Evolutionary conservation across 352 stramenopile genomes (phyloP), one percentile per base, ranked within the genome.

Genomic region (Phytophthora aleatoria): DNA sequence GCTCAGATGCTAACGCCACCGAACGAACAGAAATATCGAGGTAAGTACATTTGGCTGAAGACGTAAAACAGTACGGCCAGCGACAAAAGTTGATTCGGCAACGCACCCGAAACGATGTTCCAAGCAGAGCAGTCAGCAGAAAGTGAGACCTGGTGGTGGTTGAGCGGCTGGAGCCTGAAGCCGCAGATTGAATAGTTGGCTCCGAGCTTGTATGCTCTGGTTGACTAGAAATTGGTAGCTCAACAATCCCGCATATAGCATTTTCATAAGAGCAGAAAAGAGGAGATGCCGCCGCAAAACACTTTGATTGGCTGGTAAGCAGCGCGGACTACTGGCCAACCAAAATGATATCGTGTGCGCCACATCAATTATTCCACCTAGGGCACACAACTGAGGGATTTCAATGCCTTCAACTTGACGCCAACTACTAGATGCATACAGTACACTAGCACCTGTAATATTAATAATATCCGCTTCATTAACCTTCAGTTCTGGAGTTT

Each of bases 71-170:
- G 48, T 39, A 57, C 49, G 27, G 36, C 41, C 41, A 28, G 12
- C 1, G 28, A 24, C 8, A 61, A 56, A 42, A 56, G 10, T 49
- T 24, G 38, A 15, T 49, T 38, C 26, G n/a, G 26, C 26, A 26
- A 45, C 48, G 42, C 4, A 91, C 85, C 86, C 70, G 73, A 77
- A 86, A 73, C 69, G 81, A 86, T 81, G 81, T 93, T 85, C 70
- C 72, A 77, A 86, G 84, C 87, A 95, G 88, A 96, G 86, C 88
- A 96, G 81, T 96, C 88, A 96, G 88, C 88, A 96, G 85, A 94
- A 95, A 95, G 87, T 95, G 87, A 95, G 79, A 41, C 35, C 16
- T 27, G 24, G 12, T 51, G 20, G 44, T 26, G 20, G 41, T 13
- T 20, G 45, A 38, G n/a, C 31, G 42, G 26, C 16, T 1, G 5